phyloP scores from a whole-genome alignment of 352 stramenopile genomes.

The Phytophthora pini region DNA sequence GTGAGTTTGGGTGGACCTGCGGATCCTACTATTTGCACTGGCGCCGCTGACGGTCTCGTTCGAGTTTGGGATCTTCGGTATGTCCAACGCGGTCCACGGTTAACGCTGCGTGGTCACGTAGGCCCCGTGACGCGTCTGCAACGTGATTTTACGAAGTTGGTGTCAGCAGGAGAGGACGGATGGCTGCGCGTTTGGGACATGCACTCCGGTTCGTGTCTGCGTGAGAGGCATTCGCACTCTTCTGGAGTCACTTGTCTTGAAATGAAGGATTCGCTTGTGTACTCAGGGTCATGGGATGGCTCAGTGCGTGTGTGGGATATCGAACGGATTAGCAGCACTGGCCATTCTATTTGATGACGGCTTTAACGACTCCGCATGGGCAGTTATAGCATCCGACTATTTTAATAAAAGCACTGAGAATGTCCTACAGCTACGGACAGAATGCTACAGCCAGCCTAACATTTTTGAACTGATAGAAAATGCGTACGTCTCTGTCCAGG shows the following conservation, averaged over 20 bases:
- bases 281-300: conserved; percentile 81
- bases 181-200: conserved; percentile 81
- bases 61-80: conserved; percentile 86
- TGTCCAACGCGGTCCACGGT: conserved; percentile 67
- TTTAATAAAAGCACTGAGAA: too few species aligned
- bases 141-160: conserved; percentile 82
- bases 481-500: too few species aligned
- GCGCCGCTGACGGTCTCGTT: conserved; percentile 73
- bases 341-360: conserved; percentile 1
- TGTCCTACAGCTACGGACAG: background rate
- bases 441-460: conserved; percentile 1
- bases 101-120: conserved; percentile 58
- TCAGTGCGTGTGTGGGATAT: conserved; percentile 75
- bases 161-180: conserved; percentile 81
- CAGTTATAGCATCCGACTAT: too few species aligned
- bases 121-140: conserved; percentile 72
- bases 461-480: background rate
- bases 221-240: conserved; percentile 58
- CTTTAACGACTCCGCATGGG: too few species aligned
- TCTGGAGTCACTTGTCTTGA: conserved; percentile 72
- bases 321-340: conserved; percentile 41
- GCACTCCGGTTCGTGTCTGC: conserved; percentile 73
- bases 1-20: conserved; percentile 74
- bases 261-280: conserved; percentile 69
- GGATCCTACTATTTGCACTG: conserved; percentile 82